phyloP scores from a whole-genome alignment of 2,329 filamentous ascomycete genomes.

The Nannizzia gypsea region DNA sequence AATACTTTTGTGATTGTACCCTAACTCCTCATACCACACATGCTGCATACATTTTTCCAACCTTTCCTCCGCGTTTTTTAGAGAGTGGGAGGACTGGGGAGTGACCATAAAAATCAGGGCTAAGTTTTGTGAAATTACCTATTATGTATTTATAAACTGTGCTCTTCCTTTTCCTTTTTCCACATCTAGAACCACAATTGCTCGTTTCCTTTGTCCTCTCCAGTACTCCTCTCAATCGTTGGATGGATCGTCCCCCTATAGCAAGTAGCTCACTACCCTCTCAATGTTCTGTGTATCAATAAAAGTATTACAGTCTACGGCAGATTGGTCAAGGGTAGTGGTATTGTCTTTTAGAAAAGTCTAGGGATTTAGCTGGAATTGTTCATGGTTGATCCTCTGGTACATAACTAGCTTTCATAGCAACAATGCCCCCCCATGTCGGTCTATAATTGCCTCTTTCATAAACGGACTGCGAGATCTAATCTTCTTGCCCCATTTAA shows the following conservation, averaged over 20 bases:
- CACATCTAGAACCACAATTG: constrained; percentile 2
- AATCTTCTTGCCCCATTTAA: not conserved
- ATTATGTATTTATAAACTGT: constrained; percentile 5
- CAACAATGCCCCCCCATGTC: no score
- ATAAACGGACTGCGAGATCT: not conserved
- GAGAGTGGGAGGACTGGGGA: constrained; percentile 1
- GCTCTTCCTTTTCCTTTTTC: constrained; percentile 2
- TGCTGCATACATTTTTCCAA: constrained; percentile 5
- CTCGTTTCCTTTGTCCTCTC: not conserved
- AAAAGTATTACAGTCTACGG: no score
- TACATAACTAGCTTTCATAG: not conserved
- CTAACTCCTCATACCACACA: not conserved
- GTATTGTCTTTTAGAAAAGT: no score
- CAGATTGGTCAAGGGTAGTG: no score
- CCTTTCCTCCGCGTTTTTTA: constrained; percentile 2
- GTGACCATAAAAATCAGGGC: constrained; percentile 5
- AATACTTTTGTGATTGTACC: constrained; percentile 3
- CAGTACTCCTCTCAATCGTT: not conserved
- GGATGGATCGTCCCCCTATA: not conserved
- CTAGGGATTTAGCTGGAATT: no score
- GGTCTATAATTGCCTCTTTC: not conserved
- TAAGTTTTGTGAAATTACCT: constrained; percentile 6
- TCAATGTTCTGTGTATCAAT: no score
- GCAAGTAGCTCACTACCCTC: no score
- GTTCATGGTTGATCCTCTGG: no score